These are phyloP conservation scores for Heliamphora pulchella DNA, from an alignment of 179 eudicot species.

Conservation along the genomic window DNA sequence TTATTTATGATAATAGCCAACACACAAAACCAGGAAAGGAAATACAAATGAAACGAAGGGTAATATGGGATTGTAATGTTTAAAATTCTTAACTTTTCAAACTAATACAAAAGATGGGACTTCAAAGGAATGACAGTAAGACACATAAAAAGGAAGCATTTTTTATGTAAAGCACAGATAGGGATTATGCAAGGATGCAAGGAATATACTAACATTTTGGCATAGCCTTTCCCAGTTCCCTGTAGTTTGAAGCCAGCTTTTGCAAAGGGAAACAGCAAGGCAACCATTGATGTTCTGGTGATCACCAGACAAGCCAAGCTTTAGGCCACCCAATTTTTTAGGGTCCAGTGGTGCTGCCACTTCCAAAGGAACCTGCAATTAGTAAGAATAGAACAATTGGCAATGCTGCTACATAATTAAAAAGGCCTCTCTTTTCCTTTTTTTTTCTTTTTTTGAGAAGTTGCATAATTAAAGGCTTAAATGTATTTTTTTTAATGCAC, in stretches of 20 bases:
- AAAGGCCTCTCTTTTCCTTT: not conserved
- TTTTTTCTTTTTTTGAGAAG: not conserved
- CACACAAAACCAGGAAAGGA: not conserved
- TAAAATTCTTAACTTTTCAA: not conserved
- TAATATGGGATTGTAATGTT: not conserved
- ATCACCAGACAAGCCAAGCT: slow-evolving; percentile 54
- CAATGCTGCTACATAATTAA: not conserved
- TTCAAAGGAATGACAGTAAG: not conserved
- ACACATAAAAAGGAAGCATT: not conserved
- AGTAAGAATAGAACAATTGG: slow-evolving; percentile 9
- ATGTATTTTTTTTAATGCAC: not conserved
- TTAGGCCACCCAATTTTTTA: slow-evolving; percentile 37
- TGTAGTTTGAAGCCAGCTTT: slow-evolving; percentile 59
- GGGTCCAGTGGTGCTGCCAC: slow-evolving; percentile 47
- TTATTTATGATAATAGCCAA: not conserved
- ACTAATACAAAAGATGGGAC: not conserved
- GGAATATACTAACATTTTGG: slow-evolving; percentile 38
- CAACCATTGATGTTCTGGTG: slow-evolving; percentile 79
- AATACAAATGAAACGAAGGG: not conserved
- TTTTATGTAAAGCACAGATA: not conserved
- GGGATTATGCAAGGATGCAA: slow-evolving; percentile 7
- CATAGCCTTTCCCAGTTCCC: slow-evolving; percentile 43
- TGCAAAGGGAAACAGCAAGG: slow-evolving; percentile 73
- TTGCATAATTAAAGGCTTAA: not conserved
- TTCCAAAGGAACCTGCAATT: slow-evolving; percentile 58